A percentile compares a stretch with the other conserved stretches of the same genome.
Evolutionary conservation across 2,329 filamentous ascomycete species (phyloP).

Genomic region (Neospermospora avenae): DNA sequence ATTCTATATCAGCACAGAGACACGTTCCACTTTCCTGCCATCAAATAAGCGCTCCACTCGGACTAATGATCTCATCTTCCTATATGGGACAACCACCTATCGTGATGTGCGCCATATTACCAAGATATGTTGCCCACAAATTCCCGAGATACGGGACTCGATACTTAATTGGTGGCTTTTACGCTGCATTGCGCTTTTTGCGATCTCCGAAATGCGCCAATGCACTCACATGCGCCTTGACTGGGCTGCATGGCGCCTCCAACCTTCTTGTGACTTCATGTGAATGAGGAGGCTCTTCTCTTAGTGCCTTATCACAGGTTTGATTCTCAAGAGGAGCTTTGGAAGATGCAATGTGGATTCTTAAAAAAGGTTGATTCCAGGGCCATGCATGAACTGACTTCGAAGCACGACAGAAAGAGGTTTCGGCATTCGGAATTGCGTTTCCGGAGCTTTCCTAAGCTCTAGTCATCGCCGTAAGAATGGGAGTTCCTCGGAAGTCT

Average conservation of each 20-base stretch:
- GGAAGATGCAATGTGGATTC: background rate
- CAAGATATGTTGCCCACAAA: background rate
- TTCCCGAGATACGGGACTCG: background rate
- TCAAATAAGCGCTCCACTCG: no score
- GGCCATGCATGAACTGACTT: no score
- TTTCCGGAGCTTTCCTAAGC: no score
- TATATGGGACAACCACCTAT: background rate
- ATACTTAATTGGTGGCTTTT: background rate
- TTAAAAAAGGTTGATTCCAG: no score
- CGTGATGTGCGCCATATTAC: background rate
- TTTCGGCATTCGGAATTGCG: no score
- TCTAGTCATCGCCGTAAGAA: no score
- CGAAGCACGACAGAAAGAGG: no score
- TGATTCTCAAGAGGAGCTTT: background rate
- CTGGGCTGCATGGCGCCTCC: background rate
- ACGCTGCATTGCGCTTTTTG: background rate
- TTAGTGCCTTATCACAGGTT: background rate
- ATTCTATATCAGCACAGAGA: no score
- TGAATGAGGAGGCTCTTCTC: background rate
- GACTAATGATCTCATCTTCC: background rate
- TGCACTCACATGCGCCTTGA: background rate
- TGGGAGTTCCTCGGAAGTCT: no score
- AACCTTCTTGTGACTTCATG: constrained; percentile 1
- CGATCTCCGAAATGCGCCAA: background rate
- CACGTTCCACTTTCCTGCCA: no score